Evolutionary conservation across 202 grass and related monocot genomes (phyloP).

Genomic region (Setaria viridis): DNA sequence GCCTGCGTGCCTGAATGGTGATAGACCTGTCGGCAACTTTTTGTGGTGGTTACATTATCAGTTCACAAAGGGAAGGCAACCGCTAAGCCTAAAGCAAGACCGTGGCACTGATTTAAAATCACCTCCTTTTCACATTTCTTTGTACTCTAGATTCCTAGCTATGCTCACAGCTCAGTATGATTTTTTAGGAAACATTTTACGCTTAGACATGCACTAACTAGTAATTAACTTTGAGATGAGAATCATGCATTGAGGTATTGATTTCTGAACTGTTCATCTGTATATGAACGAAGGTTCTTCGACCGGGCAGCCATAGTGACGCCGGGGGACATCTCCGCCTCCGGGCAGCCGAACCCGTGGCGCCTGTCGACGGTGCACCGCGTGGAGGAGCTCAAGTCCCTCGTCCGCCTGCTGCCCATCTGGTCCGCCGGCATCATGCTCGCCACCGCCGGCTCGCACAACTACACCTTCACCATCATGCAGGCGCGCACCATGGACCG

Average conservation of each 20-base stretch:
- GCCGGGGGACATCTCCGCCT: constrained; percentile 30
- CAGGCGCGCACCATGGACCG: constrained; percentile 70
- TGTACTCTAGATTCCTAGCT: not conserved
- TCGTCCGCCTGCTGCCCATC: constrained; percentile 59
- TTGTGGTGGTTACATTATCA: constrained; percentile 22
- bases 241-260: no score
- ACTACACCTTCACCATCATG: constrained; percentile 53
- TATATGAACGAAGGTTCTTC: constrained; percentile 43
- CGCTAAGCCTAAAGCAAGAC: not conserved
- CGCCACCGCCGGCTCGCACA: constrained; percentile 45
- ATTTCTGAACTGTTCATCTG: not conserved
- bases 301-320: constrained; percentile 53
- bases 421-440: constrained; percentile 64
- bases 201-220: not conserved
- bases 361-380: constrained; percentile 61
- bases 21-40: constrained; percentile 27
- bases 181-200: not conserved
- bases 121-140: not conserved
- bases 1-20: constrained; percentile 6
- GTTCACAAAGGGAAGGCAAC: constrained; percentile 7
- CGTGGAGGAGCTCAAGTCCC: constrained; percentile 69
- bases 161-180: not conserved
- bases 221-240: not conserved
- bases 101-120: not conserved
- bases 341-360: constrained; percentile 48